These are phyloP conservation scores for Backusella macrospora DNA, from an alignment of 192 early-diverging fungal genomes.

Conservation along the genomic window DNA sequence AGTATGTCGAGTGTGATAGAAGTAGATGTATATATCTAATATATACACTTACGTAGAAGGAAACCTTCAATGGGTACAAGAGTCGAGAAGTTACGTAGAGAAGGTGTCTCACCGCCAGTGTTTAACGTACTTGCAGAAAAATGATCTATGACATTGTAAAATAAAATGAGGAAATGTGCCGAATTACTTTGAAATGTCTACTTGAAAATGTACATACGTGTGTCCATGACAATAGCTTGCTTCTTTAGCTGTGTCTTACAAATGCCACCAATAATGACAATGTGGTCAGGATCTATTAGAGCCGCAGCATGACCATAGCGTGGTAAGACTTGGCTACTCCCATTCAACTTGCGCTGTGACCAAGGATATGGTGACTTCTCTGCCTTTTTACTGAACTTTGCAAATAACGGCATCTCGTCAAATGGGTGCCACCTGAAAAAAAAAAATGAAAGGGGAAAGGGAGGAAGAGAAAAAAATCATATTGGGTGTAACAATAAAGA, in stretches of 20 bases:
- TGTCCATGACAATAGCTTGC: conserved; percentile 22
- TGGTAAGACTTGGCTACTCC: conserved; percentile 21
- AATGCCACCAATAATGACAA: conserved; percentile 29
- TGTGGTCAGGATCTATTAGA: conserved; percentile 13
- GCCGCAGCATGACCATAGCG: conserved; percentile 28
- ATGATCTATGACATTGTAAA: conserved; percentile 12
- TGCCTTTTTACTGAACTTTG: conserved; percentile 25
- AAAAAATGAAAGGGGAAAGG: not conserved
- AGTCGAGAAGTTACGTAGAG: conserved; percentile 41
- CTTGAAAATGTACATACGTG: conserved; percentile 2
- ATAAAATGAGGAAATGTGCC: not conserved
- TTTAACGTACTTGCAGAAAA: conserved; percentile 24
- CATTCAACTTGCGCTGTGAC: conserved; percentile 27
- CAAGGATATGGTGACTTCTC: conserved; percentile 32
- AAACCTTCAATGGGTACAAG: conserved; percentile 46
- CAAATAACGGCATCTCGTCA: conserved; percentile 27
- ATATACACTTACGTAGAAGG: conserved; percentile 39
- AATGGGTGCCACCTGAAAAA: not conserved
- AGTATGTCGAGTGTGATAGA: not conserved
- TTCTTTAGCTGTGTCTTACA: conserved; percentile 24
- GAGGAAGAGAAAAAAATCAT: not conserved
- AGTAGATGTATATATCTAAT: not conserved
- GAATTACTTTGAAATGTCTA: not conserved
- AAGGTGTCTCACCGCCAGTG: conserved; percentile 45
- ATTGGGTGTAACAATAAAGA: not conserved